A percentile compares a stretch with the other conserved stretches of the same genome.
These are phyloP conservation scores for Debaryomycetaceae sp. DNA, from an alignment of 1,139 yeast genomes.

Conservation along the genomic window DNA sequence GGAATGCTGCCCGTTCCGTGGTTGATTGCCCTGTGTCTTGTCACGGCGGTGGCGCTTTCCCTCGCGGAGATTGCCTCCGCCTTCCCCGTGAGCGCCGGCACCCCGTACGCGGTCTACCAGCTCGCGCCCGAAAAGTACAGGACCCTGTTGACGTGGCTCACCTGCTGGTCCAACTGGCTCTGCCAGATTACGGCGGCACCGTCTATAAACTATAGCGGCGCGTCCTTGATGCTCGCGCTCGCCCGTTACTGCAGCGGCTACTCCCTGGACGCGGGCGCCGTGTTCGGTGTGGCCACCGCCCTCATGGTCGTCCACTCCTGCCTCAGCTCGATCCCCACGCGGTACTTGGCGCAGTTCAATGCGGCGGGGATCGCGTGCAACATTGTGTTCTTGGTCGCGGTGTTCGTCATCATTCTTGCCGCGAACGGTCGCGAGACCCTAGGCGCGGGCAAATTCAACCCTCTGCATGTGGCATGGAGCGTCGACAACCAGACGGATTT, in stretches of 20 bases:
- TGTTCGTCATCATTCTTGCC: slow-evolving; percentile 46
- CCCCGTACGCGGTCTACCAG: slow-evolving; percentile 40
- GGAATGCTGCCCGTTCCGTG: slow-evolving; percentile 49
- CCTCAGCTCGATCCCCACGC: slow-evolving; percentile 42
- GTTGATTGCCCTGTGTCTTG: slow-evolving; percentile 39
- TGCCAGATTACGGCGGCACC: slow-evolving; percentile 53
- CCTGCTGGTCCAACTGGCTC: slow-evolving; percentile 27
- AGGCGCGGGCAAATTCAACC: slow-evolving; percentile 33
- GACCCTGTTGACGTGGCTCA: slow-evolving; percentile 36
- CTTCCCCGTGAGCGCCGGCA: slow-evolving; percentile 39
- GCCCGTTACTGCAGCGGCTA: slow-evolving; percentile 18
- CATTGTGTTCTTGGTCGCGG: slow-evolving; percentile 40
- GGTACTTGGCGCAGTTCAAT: slow-evolving; percentile 47
- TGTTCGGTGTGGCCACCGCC: slow-evolving; percentile 23
- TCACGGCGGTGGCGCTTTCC: slow-evolving; percentile 39
- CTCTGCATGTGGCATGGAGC: slow-evolving; percentile 42
- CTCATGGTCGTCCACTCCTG: slow-evolving; percentile 41
- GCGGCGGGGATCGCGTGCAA: slow-evolving; percentile 41
- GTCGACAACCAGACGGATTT: slow-evolving; percentile 54
- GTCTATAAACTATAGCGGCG: slow-evolving; percentile 51
- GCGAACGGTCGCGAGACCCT: slow-evolving; percentile 33
- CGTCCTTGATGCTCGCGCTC: slow-evolving; percentile 49
- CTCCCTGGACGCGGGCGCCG: slow-evolving; percentile 10
- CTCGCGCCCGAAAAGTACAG: slow-evolving; percentile 44
- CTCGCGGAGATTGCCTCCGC: slow-evolving; percentile 39